phyloP scores from a whole-genome alignment of 805 yeast species.

The Maudiozyma bulderi region DNA sequence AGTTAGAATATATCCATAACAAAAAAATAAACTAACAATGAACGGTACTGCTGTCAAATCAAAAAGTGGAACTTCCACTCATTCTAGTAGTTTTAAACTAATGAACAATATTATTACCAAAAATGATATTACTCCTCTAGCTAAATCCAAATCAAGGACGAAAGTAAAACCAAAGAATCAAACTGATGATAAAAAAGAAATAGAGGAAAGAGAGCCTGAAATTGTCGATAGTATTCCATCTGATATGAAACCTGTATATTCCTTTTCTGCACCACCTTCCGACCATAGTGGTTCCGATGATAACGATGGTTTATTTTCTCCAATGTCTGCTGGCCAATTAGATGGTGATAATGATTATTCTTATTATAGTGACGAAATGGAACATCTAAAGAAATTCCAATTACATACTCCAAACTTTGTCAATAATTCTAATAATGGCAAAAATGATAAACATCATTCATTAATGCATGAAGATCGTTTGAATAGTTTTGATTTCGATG shows the following conservation, averaged over 20 bases:
- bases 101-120: constrained; percentile 19
- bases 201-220: not conserved
- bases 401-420: not conserved
- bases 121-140: constrained; percentile 20
- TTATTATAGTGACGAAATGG: constrained; percentile 1
- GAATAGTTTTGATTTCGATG: not conserved
- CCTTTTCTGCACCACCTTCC: not conserved
- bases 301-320: constrained; percentile 20
- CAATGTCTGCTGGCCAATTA: constrained; percentile 9
- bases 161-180: not conserved
- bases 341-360: constrained; percentile 13
- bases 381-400: constrained; percentile 1
- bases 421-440: not conserved
- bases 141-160: constrained; percentile 5
- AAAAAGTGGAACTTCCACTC: not conserved
- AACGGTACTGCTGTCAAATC: not conserved
- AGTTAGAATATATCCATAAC: no score
- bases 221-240: constrained; percentile 8
- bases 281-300: constrained; percentile 3
- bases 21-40: not conserved
- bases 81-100: constrained; percentile 13
- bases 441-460: not conserved
- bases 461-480: not conserved
- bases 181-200: not conserved
- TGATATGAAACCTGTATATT: constrained; percentile 1